Percentiles rank a stretch among this genome's conserved stretches.
Conservation (phyloP, 805 yeast genomes). For the Wickerhamomyces tratensis region DNA sequence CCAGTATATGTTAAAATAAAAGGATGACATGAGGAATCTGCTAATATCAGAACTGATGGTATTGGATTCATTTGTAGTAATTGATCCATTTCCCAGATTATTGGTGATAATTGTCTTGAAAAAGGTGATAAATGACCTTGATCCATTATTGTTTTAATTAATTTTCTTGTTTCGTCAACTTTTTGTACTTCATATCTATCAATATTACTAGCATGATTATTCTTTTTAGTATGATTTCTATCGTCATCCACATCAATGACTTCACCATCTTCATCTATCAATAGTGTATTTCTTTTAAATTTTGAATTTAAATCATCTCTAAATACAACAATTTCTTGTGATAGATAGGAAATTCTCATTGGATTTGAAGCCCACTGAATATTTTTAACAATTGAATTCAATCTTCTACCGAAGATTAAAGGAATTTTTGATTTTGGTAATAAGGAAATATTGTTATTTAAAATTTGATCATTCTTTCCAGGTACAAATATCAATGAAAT, state of each 20-base stretch:
- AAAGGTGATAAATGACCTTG: slow-evolving; percentile 89
- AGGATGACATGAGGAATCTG: slow-evolving; percentile 61
- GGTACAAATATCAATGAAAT: slow-evolving; percentile 70
- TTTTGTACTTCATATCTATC: slow-evolving; percentile 20
- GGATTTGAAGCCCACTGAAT: slow-evolving; percentile 71
- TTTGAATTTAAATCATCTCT: slow-evolving; percentile 68
- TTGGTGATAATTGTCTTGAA: slow-evolving; percentile 45
- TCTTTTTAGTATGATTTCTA: background rate
- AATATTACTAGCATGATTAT: slow-evolving; percentile 1
- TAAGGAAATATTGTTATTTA: slow-evolving; percentile 48
- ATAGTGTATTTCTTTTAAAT: slow-evolving; percentile 59
- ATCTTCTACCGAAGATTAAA: slow-evolving; percentile 53
- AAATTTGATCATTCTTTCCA: slow-evolving; percentile 94
- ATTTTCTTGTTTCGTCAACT: slow-evolving; percentile 50
- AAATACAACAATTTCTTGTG: slow-evolving; percentile 72
- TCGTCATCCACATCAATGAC: slow-evolving; percentile 12
- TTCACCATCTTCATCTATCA: slow-evolving; percentile 32
- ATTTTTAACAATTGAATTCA: slow-evolving; percentile 47
- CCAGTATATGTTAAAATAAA: slow-evolving; percentile 77
- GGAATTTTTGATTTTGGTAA: slow-evolving; percentile 79
- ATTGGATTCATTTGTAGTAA: slow-evolving; percentile 65
- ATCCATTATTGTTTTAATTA: slow-evolving; percentile 73
- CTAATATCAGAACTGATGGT: slow-evolving; percentile 56
- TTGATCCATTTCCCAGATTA: slow-evolving; percentile 63
- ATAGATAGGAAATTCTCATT: slow-evolving; percentile 59